Evolutionary conservation across 768 basidiomycete genomes (phyloP).

Genomic region (Tricholoma sp.): DNA sequence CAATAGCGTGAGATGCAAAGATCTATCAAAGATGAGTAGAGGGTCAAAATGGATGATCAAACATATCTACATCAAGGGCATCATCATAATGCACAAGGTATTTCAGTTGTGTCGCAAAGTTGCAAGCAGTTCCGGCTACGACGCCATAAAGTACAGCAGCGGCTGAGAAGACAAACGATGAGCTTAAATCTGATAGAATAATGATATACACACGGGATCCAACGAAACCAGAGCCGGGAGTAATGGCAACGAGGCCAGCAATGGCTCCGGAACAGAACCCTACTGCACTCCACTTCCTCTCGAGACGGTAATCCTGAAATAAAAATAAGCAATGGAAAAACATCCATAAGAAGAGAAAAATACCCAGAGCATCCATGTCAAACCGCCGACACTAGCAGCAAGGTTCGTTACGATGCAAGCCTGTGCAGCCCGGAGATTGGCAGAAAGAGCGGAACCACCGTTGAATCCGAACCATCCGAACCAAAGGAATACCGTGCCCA

Average conservation of each 20-base stretch:
- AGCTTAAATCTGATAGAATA: background rate
- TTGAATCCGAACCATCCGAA: conserved; percentile 97
- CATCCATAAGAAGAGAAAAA: conserved; percentile 3
- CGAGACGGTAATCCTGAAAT: conserved; percentile 80
- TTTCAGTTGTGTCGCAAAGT: conserved; percentile 96
- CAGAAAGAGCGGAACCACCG: conserved; percentile 85
- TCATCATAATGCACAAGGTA: conserved; percentile 74
- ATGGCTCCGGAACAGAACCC: conserved; percentile 97
- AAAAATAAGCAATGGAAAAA: background rate
- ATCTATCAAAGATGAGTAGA: conserved; percentile 45
- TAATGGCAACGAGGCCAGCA: conserved; percentile 84
- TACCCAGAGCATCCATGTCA: conserved; percentile 92
- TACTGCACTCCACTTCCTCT: conserved; percentile 89
- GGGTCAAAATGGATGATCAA: background rate
- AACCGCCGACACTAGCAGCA: conserved; percentile 80
- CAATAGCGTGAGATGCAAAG: conserved; percentile 80
- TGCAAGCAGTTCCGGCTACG: conserved; percentile 78
- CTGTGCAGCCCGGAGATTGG: conserved; percentile 81
- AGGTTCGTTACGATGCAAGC: conserved; percentile 94
- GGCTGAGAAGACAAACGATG: conserved; percentile 31
- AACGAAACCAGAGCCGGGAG: conserved; percentile 79
- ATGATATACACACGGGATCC: conserved; percentile 53
- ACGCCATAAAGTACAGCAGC: conserved; percentile 86
- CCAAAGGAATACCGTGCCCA: conserved; percentile 95
- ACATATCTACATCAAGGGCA: conserved; percentile 61